A percentile compares a stretch with the other conserved stretches of the same genome.
Evolutionary conservation across 257 asterid genomes (phyloP).

Genomic region (Solanum lycopersicoides): DNA sequence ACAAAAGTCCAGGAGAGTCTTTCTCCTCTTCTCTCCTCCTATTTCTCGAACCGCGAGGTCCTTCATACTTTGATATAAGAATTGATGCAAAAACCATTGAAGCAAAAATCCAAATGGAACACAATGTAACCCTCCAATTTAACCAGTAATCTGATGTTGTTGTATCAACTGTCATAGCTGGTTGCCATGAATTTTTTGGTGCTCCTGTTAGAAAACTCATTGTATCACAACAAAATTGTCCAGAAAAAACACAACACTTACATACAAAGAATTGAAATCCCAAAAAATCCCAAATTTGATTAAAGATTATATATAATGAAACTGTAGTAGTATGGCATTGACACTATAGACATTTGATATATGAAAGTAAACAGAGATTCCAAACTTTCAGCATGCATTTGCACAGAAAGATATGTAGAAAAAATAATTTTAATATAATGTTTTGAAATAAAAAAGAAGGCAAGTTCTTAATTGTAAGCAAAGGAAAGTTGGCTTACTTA

Average conservation of each 20-base stretch:
- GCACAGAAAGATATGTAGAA: constrained; percentile 19
- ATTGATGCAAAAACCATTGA: constrained; percentile 58
- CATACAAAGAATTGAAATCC: background rate
- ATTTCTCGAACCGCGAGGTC: constrained; percentile 15
- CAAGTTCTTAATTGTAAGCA: constrained; percentile 66
- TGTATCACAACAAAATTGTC: background rate
- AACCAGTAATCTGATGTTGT: constrained; percentile 78
- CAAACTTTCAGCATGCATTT: constrained; percentile 36
- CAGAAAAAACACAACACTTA: background rate
- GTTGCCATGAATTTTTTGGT: constrained; percentile 70
- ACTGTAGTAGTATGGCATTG: background rate
- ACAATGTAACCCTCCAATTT: constrained; percentile 76
- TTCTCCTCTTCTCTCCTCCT: constrained; percentile 11
- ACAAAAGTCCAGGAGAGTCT: constrained; percentile 29
- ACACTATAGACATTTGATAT: background rate
- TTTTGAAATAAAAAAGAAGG: constrained; percentile 17
- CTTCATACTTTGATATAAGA: constrained; percentile 63
- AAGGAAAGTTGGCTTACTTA: constrained; percentile 58
- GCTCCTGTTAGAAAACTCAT: constrained; percentile 86
- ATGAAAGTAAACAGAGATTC: constrained; percentile 45
- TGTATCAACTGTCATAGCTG: constrained; percentile 62
- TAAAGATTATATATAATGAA: constrained; percentile 8
- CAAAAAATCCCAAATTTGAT: background rate
- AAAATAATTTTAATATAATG: background rate
- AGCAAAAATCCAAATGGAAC: constrained; percentile 55